Evolutionary conservation across 2,329 filamentous ascomycete genomes (phyloP), one percentile per base, ranked within the genome.

Genomic region (Epichloe coenophiala): DNA sequence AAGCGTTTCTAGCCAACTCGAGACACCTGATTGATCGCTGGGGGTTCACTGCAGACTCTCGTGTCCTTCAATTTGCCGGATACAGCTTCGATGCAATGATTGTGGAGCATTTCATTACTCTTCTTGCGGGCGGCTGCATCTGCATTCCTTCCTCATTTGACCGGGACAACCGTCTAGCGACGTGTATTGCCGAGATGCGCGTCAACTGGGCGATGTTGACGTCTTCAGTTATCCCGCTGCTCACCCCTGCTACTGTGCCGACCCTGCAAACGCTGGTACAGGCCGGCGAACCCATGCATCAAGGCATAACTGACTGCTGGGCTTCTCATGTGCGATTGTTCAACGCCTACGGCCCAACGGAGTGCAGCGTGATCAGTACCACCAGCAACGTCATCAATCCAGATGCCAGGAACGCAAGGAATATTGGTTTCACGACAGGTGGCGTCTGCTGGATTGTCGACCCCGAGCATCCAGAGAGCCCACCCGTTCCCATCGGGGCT

Each of bases 321-420:
- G 43, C 43, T 6, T 23, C 43, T 37, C 31, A 9, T 45, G 15
- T 7, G n/a, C 31, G 43, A 17, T 17, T 45, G 12, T 21, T 45
- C 9, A 45, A 45, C 31, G 43, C 43, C 17, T 45, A 45, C 8
- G 43, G 43, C 21, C 43, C 43, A 36, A 12, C 43, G 9, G 43
- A 36, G 27, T 45, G 42, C 7, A 45, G 43, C 23, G 43, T 35
- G n/a, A 11, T 21, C 4, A 17, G 15, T 5, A 12, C 35, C n/a
- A 9, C 13, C 11, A 45, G 42, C 8, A 8, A 45, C 2, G 4
- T 23, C 27, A 23, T 45, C 12, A 45, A 13, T 3, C 42, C 42
- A 33, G 27, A 45, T 19, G 31, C 42, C 42, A 6, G 31, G 31
- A 23, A 68, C 67, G 51, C 61, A 58, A 45, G 62, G 63, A 33